Evolutionary conservation across 148 eudicot species (phyloP).

Genomic region (Chenopodium suecicum): DNA sequence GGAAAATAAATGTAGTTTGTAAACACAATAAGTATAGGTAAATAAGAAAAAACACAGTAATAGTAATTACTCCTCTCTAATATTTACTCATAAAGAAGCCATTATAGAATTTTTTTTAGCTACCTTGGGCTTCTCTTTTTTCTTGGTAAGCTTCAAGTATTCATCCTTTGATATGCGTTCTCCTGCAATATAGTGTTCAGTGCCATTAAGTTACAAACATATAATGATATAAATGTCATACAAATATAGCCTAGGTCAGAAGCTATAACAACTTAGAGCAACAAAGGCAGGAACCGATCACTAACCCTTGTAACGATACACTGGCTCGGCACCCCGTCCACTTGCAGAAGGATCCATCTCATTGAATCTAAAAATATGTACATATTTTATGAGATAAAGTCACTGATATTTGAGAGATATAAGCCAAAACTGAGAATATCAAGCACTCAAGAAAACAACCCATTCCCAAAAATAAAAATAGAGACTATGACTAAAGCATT

Average conservation of each 20-base stretch:
- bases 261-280: background rate
- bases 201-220: constrained; percentile 2
- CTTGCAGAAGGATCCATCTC: constrained; percentile 73
- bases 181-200: constrained; percentile 42
- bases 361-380: constrained; percentile 49
- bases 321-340: constrained; percentile 79
- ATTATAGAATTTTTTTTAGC: background rate
- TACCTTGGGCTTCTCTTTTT: constrained; percentile 94
- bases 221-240: background rate
- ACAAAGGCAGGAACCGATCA: background rate
- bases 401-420: background rate
- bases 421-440: background rate
- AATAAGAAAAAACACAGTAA: too few species aligned
- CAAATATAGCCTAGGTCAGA: background rate
- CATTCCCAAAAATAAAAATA: background rate
- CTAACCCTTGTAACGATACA: constrained; percentile 76
- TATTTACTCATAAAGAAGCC: background rate
- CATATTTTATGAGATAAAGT: constrained; percentile 5
- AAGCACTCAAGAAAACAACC: background rate
- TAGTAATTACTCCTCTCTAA: background rate
- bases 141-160: constrained; percentile 55
- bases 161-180: constrained; percentile 76
- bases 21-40: too few species aligned
- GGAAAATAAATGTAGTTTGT: too few species aligned
- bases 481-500: background rate